Conservation (phyloP, 495 filamentous ascomycete genomes). For the Aspergillus homomorphus region DNA sequence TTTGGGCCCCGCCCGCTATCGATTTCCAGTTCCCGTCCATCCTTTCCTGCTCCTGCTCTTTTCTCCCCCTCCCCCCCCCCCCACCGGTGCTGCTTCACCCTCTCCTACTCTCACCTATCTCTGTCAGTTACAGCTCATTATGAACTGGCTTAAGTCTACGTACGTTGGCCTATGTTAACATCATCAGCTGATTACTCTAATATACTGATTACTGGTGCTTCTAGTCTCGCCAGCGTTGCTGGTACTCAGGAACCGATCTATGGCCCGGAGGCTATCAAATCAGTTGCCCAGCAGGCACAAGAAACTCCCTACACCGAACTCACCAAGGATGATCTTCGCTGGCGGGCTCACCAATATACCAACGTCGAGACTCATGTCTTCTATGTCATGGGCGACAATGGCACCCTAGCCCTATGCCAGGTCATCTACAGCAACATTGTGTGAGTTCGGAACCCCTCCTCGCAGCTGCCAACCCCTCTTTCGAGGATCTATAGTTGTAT, state of each 20-base stretch:
- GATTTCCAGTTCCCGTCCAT: slow-evolving; percentile 17
- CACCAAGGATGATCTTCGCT: slow-evolving; percentile 74
- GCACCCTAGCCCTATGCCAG: slow-evolving; percentile 75
- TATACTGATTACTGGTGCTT: slow-evolving; percentile 25
- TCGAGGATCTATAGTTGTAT: too few species aligned
- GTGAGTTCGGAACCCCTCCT: slow-evolving; percentile 53
- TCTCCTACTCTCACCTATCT: slow-evolving; percentile 3
- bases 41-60: slow-evolving; percentile 7
- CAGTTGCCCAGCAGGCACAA: slow-evolving; percentile 76
- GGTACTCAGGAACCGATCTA: slow-evolving; percentile 97
- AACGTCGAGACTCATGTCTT: slow-evolving; percentile 96
- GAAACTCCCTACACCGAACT: slow-evolving; percentile 77
- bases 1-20: slow-evolving; percentile 36
- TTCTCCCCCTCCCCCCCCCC: slow-evolving; percentile 24
- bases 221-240: slow-evolving; percentile 82
- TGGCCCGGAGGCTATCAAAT: slow-evolving; percentile 81
- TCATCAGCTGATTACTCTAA: slow-evolving; percentile 1
- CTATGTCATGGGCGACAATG: slow-evolving; percentile 79
- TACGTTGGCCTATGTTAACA: slow-evolving; percentile 37
- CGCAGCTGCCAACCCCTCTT: not conserved
- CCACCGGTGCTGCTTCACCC: slow-evolving; percentile 21
- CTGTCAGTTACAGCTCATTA: slow-evolving; percentile 21
- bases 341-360: slow-evolving; percentile 76
- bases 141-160: slow-evolving; percentile 75
- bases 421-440: slow-evolving; percentile 97